Evolutionary conservation across 345 rosid genomes (phyloP).

Genomic region (Arabidopsis suecica): DNA sequence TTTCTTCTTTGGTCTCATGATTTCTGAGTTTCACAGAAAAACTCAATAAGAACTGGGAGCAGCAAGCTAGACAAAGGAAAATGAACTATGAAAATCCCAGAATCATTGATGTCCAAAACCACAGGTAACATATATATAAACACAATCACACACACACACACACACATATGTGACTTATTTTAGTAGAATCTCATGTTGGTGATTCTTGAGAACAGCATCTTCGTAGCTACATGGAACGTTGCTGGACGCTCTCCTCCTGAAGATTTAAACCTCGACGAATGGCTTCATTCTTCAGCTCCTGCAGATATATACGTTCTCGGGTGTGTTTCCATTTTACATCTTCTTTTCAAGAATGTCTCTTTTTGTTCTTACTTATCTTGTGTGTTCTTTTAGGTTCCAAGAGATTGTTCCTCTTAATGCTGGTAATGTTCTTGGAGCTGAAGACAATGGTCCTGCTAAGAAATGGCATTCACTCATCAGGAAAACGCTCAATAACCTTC

Average conservation of each 20-base stretch:
- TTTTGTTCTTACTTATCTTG: constrained; percentile 13
- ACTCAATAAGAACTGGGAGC: constrained; percentile 71
- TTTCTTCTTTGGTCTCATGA: neutral
- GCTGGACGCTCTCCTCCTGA: constrained; percentile 92
- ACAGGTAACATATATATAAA: constrained; percentile 56
- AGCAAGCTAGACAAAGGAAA: constrained; percentile 65
- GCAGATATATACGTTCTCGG: constrained; percentile 98
- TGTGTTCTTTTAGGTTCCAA: constrained; percentile 69
- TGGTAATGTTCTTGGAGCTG: constrained; percentile 94
- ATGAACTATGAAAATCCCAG: constrained; percentile 96
- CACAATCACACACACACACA: neutral
- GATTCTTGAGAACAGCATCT: constrained; percentile 65
- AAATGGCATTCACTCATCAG: constrained; percentile 89
- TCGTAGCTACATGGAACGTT: constrained; percentile 96
- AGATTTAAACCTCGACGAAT: constrained; percentile 86
- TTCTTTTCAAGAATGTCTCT: neutral
- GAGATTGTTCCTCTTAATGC: constrained; percentile 99
- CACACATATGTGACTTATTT: neutral
- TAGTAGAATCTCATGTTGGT: constrained; percentile 6
- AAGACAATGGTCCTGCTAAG: constrained; percentile 98
- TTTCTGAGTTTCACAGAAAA: constrained; percentile 63
- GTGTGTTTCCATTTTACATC: constrained; percentile 47
- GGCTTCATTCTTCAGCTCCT: constrained; percentile 96
- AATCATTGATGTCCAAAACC: constrained; percentile 92
- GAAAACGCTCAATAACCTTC: constrained; percentile 82